Evolutionary conservation across 2,329 filamentous ascomycete species (phyloP).

Genomic region (Epichloe glyceriae): DNA sequence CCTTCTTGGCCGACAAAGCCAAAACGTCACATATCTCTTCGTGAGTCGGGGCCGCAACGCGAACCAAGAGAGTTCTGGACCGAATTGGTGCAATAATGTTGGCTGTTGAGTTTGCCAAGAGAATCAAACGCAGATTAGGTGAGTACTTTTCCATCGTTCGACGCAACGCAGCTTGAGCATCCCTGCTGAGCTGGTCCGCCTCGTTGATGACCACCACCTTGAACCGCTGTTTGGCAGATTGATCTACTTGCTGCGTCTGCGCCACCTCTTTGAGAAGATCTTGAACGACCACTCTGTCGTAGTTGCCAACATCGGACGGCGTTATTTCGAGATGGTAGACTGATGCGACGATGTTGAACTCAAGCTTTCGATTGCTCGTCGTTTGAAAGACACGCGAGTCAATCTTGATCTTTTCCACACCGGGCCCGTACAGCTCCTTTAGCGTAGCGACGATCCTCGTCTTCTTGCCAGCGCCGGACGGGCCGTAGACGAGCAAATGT

Average conservation of each 20-base stretch:
- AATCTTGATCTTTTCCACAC: conserved; percentile 99
- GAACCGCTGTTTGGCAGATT: conserved; percentile 80
- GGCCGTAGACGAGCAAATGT: conserved; percentile 92
- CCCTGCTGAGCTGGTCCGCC: conserved; percentile 83
- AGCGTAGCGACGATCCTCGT: conserved; percentile 91
- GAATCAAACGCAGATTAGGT: conserved; percentile 80
- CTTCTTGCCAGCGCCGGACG: conserved; percentile 94
- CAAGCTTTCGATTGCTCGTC: conserved; percentile 87
- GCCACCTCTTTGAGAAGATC: conserved; percentile 95
- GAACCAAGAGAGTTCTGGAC: conserved; percentile 77
- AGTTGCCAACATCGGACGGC: conserved; percentile 89
- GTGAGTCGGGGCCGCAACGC: conserved; percentile 80
- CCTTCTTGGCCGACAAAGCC: conserved; percentile 56
- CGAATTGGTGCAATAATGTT: conserved; percentile 99
- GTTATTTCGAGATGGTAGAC: conserved; percentile 98
- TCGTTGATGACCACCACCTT: conserved; percentile 99
- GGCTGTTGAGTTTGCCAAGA: conserved; percentile 89
- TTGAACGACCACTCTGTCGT: conserved; percentile 90
- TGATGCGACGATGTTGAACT: conserved; percentile 97
- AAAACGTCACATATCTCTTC: conserved; percentile 73
- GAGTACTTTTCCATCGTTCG: conserved; percentile 99
- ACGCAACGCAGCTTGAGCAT: conserved; percentile 88
- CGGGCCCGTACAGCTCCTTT: conserved; percentile 87
- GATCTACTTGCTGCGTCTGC: conserved; percentile 97
- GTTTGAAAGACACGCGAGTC: conserved; percentile 95